These are phyloP conservation scores for Pseudofabraea citricarpa DNA, from an alignment of 2,329 filamentous ascomycete species.

Conservation along the genomic window DNA sequence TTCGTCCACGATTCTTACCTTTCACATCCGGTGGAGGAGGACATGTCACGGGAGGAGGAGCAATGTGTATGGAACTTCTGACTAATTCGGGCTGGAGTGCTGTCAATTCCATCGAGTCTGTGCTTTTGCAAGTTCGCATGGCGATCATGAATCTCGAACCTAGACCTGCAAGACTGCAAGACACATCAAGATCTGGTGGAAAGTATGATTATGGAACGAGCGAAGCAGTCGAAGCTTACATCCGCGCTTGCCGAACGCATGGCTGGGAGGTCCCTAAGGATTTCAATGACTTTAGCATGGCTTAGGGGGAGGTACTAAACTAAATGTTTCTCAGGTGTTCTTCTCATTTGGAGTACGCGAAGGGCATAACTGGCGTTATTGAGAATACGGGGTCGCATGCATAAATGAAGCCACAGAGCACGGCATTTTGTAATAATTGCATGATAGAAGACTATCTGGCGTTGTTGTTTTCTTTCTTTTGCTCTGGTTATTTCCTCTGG, in stretches of 20 bases:
- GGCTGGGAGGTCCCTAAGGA: conserved; percentile 69
- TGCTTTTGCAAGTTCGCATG: conserved; percentile 76
- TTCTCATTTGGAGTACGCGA: no score
- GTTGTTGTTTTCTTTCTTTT: no score
- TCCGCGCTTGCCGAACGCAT: conserved; percentile 61
- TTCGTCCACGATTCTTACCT: conserved; percentile 72
- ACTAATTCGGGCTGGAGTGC: conserved; percentile 81
- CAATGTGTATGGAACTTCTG: conserved; percentile 78
- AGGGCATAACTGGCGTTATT: neutral
- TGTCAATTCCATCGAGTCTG: conserved; percentile 67
- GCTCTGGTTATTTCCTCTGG: no score
- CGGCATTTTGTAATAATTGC: no score
- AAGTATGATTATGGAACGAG: conserved; percentile 54
- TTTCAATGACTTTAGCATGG: conserved; percentile 37
- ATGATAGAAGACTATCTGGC: no score
- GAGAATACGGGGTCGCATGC: no score
- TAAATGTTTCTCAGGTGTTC: neutral
- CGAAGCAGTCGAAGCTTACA: conserved; percentile 72
- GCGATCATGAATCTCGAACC: conserved; percentile 68
- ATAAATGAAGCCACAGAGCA: no score
- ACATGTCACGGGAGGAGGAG: conserved; percentile 79
- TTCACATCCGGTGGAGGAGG: conserved; percentile 74
- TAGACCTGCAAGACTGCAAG: conserved; percentile 63
- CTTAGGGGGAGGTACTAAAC: no score
- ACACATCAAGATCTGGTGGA: neutral